These are phyloP conservation scores for Puccinellia tenuiflora DNA, from an alignment of 176 grass and related monocot genomes.

Conservation along the genomic window DNA sequence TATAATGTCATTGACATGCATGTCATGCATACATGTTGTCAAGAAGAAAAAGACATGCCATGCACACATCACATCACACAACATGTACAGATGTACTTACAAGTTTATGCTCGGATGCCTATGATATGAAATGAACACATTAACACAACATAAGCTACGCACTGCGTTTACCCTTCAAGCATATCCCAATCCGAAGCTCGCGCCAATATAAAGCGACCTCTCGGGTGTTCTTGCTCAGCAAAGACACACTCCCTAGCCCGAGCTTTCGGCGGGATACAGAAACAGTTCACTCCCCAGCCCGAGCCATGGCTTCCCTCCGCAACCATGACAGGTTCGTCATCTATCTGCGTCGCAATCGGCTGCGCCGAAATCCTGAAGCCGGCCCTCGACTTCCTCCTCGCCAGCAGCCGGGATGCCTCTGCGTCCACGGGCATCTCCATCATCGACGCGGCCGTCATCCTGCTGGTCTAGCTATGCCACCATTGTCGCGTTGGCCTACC, in stretches of 20 bases:
- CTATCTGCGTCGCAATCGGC: neutral
- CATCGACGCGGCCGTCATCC: neutral
- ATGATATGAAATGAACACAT: no score
- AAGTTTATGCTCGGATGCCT: no score
- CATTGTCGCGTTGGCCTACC: neutral
- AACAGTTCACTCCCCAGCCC: no score
- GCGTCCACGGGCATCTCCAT: neutral
- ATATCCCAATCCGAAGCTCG: neutral
- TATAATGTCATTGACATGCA: neutral
- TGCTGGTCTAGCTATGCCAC: neutral
- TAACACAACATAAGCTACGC: neutral
- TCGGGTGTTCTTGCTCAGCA: neutral
- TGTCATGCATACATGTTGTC: neutral
- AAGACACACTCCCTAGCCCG: neutral
- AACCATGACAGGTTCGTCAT: neutral
- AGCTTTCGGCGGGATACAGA: neutral
- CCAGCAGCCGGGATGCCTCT: neutral
- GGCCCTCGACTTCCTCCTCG: neutral
- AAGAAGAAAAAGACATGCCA: no score
- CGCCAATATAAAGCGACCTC: neutral
- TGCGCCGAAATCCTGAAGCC: neutral
- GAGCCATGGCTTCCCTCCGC: neutral
- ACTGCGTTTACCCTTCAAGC: neutral
- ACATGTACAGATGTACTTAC: no score
- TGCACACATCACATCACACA: neutral